phyloP scores from a whole-genome alignment of 2,329 filamentous ascomycete genomes.

The Alternaria tenuissima region DNA sequence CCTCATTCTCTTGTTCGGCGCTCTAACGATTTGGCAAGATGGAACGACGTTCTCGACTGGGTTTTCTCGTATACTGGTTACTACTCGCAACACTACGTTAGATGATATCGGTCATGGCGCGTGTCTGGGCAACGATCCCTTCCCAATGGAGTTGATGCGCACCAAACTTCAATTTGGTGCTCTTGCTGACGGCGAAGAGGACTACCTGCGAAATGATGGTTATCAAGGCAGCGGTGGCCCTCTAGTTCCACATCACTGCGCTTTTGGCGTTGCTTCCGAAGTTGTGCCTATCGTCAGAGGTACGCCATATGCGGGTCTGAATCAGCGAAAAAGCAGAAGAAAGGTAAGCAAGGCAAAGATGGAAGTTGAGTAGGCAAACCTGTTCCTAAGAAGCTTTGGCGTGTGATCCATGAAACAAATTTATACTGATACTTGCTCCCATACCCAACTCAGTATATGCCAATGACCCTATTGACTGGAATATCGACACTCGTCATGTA shows the following conservation, averaged over 20 bases:
- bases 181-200: slow-evolving; percentile 39
- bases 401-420: neutral
- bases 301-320: slow-evolving; percentile 34
- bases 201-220: slow-evolving; percentile 31
- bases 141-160: slow-evolving; percentile 49
- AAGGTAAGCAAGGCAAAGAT: neutral
- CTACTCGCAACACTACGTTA: slow-evolving; percentile 46
- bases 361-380: neutral
- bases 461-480: too few species aligned
- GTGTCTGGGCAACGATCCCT: slow-evolving; percentile 52
- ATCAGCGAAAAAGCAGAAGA: neutral
- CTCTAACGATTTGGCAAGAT: slow-evolving; percentile 43
- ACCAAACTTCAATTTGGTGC: slow-evolving; percentile 51
- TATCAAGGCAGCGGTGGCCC: slow-evolving; percentile 25
- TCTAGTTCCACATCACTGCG: slow-evolving; percentile 35
- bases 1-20: slow-evolving; percentile 38
- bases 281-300: slow-evolving; percentile 31
- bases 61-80: slow-evolving; percentile 48
- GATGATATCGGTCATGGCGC: slow-evolving; percentile 52
- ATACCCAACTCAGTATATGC: too few species aligned
- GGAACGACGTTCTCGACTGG: slow-evolving; percentile 47
- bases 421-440: neutral
- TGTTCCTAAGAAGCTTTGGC: too few species aligned
- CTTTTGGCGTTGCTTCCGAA: slow-evolving; percentile 44
- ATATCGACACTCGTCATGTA: too few species aligned